Evolutionary conservation across 176 grass and related monocot genomes (phyloP).

Genomic region (Aegilops speltoides): DNA sequence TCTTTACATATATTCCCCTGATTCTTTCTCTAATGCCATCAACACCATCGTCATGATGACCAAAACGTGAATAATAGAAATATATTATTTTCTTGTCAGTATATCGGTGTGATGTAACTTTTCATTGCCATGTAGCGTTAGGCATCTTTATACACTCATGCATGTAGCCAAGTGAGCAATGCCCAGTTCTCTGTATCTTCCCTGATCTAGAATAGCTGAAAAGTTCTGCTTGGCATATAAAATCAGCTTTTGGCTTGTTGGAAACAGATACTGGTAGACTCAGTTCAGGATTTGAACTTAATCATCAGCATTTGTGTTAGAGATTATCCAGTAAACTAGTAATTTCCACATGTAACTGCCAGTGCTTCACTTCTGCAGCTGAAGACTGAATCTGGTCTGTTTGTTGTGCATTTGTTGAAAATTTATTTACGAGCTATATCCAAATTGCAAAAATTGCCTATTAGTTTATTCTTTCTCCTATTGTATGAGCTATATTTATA

Average conservation of each 20-base stretch:
- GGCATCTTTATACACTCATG: conserved; percentile 3
- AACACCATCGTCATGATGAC: background rate
- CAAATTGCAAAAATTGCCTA: background rate
- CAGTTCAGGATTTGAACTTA: background rate
- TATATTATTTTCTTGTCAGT: background rate
- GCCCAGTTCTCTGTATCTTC: background rate
- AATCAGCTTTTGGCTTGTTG: background rate
- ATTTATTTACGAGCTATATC: background rate
- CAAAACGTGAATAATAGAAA: background rate
- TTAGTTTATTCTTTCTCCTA: background rate
- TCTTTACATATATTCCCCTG: conserved; percentile 7
- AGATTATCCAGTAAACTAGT: conserved; percentile 7
- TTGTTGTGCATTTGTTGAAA: background rate
- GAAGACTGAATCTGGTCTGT: background rate
- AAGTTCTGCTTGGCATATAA: background rate
- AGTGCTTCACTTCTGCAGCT: background rate
- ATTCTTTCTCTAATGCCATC: conserved; percentile 4
- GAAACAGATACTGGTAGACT: background rate
- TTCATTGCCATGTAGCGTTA: background rate
- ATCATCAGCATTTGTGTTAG: background rate
- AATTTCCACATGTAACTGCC: background rate
- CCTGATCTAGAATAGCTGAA: background rate
- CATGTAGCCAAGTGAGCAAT: background rate
- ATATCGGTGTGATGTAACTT: background rate
- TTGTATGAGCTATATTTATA: background rate